A percentile compares a stretch with the other conserved stretches of the same genome.
These are phyloP conservation scores for Backusella luteola DNA, from an alignment of 192 early-diverging fungal species.

Conservation along the genomic window DNA sequence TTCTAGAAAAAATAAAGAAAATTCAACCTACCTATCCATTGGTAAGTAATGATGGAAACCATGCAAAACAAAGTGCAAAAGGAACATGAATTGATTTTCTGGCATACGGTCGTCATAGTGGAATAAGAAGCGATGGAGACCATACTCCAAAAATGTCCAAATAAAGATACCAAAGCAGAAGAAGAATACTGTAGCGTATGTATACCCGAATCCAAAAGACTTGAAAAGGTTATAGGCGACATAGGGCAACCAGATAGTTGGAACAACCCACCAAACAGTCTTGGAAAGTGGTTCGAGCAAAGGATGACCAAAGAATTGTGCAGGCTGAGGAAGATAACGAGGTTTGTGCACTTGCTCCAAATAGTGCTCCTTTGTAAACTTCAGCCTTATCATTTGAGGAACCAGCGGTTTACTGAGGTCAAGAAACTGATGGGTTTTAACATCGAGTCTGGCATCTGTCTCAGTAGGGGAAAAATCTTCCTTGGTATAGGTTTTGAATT, in stretches of 20 bases:
- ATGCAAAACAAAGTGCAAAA: conserved; percentile 86
- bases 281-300: conserved; percentile 83
- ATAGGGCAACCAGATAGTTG: conserved; percentile 84
- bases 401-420: conserved; percentile 81
- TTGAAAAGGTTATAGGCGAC: conserved; percentile 45
- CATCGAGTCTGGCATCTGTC: conserved; percentile 42
- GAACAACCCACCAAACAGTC: conserved; percentile 91
- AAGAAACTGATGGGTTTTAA: conserved; percentile 70
- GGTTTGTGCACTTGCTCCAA: conserved; percentile 90
- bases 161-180: conserved; percentile 72
- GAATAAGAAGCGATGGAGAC: conserved; percentile 90
- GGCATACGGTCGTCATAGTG: conserved; percentile 89
- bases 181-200: conserved; percentile 38
- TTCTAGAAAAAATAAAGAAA: background rate
- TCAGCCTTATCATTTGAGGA: conserved; percentile 69
- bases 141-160: conserved; percentile 91
- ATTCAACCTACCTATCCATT: conserved; percentile 82
- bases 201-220: conserved; percentile 31
- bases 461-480: conserved; percentile 45
- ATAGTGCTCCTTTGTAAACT: conserved; percentile 82
- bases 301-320: conserved; percentile 80
- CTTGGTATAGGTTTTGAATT: conserved; percentile 25
- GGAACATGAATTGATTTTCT: conserved; percentile 72
- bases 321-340: conserved; percentile 71
- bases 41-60: conserved; percentile 97